phyloP scores from a whole-genome alignment of 306 rosid genomes.

The Oxytropis ochrocephala region DNA sequence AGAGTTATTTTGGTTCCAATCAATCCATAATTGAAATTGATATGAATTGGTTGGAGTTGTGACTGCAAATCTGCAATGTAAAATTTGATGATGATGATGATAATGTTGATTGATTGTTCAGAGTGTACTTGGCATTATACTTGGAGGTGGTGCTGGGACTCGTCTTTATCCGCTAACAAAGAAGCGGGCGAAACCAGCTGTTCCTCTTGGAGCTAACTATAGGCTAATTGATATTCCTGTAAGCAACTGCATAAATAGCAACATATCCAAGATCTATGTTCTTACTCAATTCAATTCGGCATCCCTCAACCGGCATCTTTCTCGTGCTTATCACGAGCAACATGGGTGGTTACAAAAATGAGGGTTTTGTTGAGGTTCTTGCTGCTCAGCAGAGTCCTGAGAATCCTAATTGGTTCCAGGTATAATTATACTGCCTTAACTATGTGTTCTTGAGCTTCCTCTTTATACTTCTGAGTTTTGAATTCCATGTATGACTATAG shows the following conservation, averaged over 20 bases:
- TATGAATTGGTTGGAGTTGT: neutral
- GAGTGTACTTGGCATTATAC: slow-evolving; percentile 94
- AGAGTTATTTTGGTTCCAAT: neutral
- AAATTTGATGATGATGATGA: neutral
- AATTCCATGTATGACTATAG: neutral
- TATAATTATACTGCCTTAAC: slow-evolving; percentile 1
- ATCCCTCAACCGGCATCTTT: slow-evolving; percentile 91
- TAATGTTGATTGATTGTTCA: slow-evolving; percentile 14
- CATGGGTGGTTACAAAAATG: slow-evolving; percentile 93
- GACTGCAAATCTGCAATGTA: neutral
- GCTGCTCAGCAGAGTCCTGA: slow-evolving; percentile 99
- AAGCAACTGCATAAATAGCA: slow-evolving; percentile 94
- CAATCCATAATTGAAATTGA: neutral
- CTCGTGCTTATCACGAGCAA: slow-evolving; percentile 95
- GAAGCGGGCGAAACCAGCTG: slow-evolving; percentile 98
- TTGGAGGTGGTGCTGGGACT: slow-evolving; percentile 99
- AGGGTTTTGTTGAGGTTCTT: slow-evolving; percentile 96
- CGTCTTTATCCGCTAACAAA: slow-evolving; percentile 89
- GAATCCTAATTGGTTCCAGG: slow-evolving; percentile 99
- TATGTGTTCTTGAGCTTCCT: neutral
- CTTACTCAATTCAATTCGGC: slow-evolving; percentile 98
- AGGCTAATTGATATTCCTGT: slow-evolving; percentile 96
- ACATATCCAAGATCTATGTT: slow-evolving; percentile 86
- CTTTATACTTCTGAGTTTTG: neutral
- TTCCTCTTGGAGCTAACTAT: slow-evolving; percentile 95